Percentiles rank a stretch among this genome's conserved stretches.
These are phyloP conservation scores for Capsicum chinense DNA, from an alignment of 257 asterid genomes.

Conservation along the genomic window DNA sequence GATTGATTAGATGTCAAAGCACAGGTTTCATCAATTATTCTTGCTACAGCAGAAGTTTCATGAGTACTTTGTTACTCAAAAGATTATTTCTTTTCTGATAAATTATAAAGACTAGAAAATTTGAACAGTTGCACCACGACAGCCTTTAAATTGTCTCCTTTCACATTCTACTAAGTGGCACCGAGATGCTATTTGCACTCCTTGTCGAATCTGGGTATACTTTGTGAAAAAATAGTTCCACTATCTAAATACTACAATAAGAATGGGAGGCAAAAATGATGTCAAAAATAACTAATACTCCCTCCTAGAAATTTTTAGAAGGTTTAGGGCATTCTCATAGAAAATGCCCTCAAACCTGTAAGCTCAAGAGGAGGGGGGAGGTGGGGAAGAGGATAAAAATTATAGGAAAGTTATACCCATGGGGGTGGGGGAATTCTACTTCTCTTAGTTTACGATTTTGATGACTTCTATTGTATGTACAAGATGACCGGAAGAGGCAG, in stretches of 20 bases:
- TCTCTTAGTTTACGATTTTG: neutral
- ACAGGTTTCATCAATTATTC: neutral
- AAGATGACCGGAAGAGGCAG: neutral
- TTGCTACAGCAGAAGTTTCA: neutral
- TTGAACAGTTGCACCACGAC: neutral
- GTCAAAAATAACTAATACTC: conserved; percentile 40
- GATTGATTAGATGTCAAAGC: neutral
- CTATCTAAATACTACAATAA: conserved; percentile 24
- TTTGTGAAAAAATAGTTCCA: conserved; percentile 41
- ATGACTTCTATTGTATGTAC: neutral
- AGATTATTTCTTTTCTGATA: neutral
- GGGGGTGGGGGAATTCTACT: neutral
- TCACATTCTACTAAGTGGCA: neutral
- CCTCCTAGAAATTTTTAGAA: conserved; percentile 57
- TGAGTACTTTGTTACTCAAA: neutral
- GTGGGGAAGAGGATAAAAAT: neutral
- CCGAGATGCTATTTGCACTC: neutral
- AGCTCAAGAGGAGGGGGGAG: conserved; percentile 19
- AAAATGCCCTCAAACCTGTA: conserved; percentile 85
- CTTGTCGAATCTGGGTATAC: conserved; percentile 1
- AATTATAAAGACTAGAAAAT: neutral
- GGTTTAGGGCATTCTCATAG: conserved; percentile 83
- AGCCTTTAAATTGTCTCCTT: neutral
- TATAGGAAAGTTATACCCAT: no score
- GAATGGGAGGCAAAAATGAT: neutral